phyloP scores from a whole-genome alignment of 495 filamentous ascomycete species.

The Neurospora sp. region DNA sequence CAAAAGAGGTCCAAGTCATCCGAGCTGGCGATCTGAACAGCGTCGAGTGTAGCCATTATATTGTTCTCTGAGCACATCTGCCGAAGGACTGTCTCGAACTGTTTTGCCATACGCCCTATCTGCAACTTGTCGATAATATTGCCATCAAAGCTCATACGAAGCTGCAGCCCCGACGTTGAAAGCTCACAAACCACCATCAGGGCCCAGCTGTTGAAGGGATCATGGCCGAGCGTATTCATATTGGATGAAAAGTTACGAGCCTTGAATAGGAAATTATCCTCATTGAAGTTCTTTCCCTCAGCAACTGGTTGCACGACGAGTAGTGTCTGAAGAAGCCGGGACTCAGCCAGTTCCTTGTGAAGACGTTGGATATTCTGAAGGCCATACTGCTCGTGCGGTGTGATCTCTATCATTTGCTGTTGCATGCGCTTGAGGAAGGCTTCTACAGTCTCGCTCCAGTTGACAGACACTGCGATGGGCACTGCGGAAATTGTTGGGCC shows the following conservation, averaged over 20 bases:
- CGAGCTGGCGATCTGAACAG: not conserved
- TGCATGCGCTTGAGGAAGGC: not conserved
- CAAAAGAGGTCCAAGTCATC: not conserved
- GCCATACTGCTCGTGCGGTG: not conserved
- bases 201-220: not conserved
- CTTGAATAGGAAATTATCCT: not conserved
- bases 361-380: not conserved
- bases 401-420: not conserved
- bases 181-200: conserved; percentile 25
- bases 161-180: not conserved
- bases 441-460: not conserved
- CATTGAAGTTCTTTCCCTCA: not conserved
- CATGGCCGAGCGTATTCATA: not conserved
- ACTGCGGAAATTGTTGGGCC: conserved; percentile 50
- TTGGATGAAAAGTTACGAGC: not conserved
- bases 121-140: not conserved
- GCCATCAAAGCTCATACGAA: not conserved
- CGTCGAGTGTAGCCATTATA: not conserved
- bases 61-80: not conserved
- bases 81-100: not conserved
- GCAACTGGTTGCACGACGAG: not conserved
- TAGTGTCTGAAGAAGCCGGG: not conserved
- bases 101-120: not conserved
- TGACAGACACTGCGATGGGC: conserved; percentile 32
- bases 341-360: not conserved